Percentiles rank a stretch among this genome's conserved stretches.
phyloP scores from a whole-genome alignment of 73 alveolate species.

The Tetrahymena thermophila region DNA sequence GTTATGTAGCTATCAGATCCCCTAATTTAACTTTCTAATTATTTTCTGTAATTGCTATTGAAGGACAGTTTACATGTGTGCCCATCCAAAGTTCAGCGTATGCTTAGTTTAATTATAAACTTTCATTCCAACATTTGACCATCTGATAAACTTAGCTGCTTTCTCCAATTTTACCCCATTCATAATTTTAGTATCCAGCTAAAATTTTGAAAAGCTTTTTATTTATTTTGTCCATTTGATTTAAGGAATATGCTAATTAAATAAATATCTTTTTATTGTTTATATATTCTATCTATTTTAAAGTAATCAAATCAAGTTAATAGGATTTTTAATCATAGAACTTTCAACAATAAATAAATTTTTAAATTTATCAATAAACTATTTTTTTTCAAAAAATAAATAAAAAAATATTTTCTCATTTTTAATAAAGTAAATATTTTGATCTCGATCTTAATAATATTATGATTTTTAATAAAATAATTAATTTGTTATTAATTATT shows the following conservation, averaged over 20 bases:
- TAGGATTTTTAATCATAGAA: neutral
- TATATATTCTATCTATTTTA: neutral
- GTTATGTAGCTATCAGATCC: neutral
- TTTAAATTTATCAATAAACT: no score
- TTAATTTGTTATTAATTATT: no score
- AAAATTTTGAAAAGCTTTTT: neutral
- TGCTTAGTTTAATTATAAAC: constrained; percentile 1
- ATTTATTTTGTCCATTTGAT: neutral
- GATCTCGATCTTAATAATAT: no score
- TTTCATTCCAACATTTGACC: neutral
- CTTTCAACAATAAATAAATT: neutral
- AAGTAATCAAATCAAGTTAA: no score
- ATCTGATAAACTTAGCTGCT: constrained; percentile 54
- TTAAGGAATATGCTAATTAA: neutral
- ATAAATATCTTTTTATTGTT: neutral
- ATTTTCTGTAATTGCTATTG: constrained; percentile 15
- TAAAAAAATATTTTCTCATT: no score
- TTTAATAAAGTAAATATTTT: no score
- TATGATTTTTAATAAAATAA: no score
- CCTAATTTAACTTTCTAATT: neutral
- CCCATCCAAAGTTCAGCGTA: constrained; percentile 99
- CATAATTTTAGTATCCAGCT: constrained; percentile 62
- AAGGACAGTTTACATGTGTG: constrained; percentile 93
- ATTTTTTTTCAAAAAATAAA: no score
- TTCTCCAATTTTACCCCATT: constrained; percentile 82